Conservation (phyloP, 2,329 filamentous ascomycete species). For the Paramyrothecium sp. region DNA sequence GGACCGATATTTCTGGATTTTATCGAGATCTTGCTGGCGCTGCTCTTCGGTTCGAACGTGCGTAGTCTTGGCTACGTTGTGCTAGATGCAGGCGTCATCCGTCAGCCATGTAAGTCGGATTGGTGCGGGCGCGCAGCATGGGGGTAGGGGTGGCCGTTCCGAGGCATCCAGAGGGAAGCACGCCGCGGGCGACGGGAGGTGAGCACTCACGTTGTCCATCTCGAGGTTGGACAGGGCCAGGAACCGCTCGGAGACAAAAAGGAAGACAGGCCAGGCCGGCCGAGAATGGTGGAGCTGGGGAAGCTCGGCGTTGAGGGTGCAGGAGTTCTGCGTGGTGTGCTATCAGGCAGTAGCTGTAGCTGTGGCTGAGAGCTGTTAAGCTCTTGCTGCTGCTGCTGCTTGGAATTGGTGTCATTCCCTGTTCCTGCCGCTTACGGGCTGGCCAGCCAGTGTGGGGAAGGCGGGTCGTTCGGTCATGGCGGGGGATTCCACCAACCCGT, state of each 20-base stretch:
- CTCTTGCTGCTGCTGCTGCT: too few relatives aligned
- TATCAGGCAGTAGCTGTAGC: too few relatives aligned
- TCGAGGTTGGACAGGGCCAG: neutral
- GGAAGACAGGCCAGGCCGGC: too few relatives aligned
- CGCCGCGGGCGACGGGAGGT: neutral
- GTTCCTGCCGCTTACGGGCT: too few relatives aligned
- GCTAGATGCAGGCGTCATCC: slow-evolving; percentile 49
- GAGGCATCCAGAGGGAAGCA: neutral
- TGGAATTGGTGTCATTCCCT: too few relatives aligned
- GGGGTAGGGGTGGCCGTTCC: slow-evolving; percentile 11
- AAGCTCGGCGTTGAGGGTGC: neutral
- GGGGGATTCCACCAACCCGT: too few relatives aligned
- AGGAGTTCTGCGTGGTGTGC: neutral
- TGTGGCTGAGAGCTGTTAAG: too few relatives aligned
- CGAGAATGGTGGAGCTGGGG: neutral
- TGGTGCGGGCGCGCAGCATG: neutral
- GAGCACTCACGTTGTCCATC: neutral
- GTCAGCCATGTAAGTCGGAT: slow-evolving; percentile 11
- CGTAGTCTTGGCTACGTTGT: slow-evolving; percentile 75
- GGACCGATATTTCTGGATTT: slow-evolving; percentile 72
- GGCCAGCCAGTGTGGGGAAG: too few relatives aligned
- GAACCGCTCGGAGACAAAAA: neutral
- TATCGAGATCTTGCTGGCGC: slow-evolving; percentile 67
- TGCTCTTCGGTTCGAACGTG: slow-evolving; percentile 65
- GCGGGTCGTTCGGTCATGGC: too few relatives aligned